Evolutionary conservation across 495 filamentous ascomycete genomes (phyloP).

Genomic region (Trichoderma orchidacearum): DNA sequence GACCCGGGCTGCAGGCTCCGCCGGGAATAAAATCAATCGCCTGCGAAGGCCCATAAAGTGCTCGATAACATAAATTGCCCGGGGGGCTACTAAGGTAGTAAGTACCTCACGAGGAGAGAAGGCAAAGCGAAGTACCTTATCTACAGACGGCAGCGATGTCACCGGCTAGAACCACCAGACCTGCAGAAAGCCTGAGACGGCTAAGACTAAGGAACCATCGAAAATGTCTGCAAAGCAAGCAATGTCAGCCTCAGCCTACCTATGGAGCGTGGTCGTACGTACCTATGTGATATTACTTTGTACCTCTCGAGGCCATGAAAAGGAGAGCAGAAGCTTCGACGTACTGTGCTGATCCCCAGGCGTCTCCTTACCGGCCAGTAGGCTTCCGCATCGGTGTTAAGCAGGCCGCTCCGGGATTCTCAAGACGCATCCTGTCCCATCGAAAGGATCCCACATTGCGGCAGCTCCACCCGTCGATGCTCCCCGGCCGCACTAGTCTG

Average conservation of each 20-base stretch:
- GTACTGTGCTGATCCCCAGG: not conserved
- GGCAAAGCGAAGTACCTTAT: too few relatives aligned
- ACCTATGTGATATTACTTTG: too few relatives aligned
- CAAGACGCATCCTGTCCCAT: not conserved
- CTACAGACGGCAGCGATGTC: too few relatives aligned
- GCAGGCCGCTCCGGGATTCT: not conserved
- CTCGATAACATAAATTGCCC: too few relatives aligned
- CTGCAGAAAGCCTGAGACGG: too few relatives aligned
- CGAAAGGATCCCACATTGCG: not conserved
- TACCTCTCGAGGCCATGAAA: too few relatives aligned
- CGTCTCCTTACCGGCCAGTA: not conserved
- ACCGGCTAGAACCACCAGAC: too few relatives aligned
- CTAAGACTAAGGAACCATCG: too few relatives aligned
- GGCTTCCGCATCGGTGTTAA: not conserved
- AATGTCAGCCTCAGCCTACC: too few relatives aligned
- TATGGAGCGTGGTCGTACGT: too few relatives aligned
- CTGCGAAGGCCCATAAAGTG: not conserved
- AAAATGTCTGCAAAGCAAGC: too few relatives aligned
- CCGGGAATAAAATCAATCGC: slow-evolving; percentile 1
- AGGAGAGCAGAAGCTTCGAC: not conserved
- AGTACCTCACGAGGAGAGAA: not conserved
- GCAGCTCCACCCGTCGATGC: not conserved
- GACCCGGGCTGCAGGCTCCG: not conserved
- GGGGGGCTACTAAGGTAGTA: too few relatives aligned
- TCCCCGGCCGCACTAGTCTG: not conserved